Percentiles rank a stretch among this genome's conserved stretches.
Evolutionary conservation across 1,139 yeast genomes (phyloP).

Genomic region (Pichia sp.): DNA sequence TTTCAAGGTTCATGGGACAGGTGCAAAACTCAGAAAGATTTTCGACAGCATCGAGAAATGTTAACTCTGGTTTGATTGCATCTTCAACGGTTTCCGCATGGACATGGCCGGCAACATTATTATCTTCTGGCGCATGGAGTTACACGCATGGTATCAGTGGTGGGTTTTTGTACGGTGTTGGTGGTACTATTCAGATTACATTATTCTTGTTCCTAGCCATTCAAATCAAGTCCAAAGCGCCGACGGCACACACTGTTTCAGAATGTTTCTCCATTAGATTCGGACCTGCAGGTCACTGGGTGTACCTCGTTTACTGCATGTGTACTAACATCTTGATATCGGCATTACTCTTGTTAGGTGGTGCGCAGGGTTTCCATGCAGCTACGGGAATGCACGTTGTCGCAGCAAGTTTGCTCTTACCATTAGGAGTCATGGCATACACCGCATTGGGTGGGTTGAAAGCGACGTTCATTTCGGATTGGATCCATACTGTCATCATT

Average conservation of each 20-base stretch:
- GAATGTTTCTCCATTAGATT: constrained; percentile 43
- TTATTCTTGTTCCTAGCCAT: constrained; percentile 46
- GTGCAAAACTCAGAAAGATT: constrained; percentile 85
- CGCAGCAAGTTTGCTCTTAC: constrained; percentile 35
- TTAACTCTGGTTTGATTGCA: constrained; percentile 31
- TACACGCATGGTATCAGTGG: constrained; percentile 33
- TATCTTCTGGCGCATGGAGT: constrained; percentile 21
- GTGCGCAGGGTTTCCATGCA: constrained; percentile 32
- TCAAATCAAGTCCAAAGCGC: constrained; percentile 47
- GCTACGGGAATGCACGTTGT: constrained; percentile 36
- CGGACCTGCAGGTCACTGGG: constrained; percentile 31
- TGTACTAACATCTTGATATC: constrained; percentile 22
- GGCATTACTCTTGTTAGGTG: constrained; percentile 33
- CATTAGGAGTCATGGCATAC: constrained; percentile 37
- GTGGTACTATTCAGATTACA: constrained; percentile 47
- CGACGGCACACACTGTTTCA: constrained; percentile 47
- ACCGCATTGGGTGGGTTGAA: constrained; percentile 38
- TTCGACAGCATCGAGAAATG: constrained; percentile 31
- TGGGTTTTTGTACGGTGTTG: constrained; percentile 45
- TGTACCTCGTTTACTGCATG: constrained; percentile 20
- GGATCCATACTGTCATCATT: constrained; percentile 25
- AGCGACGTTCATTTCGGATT: constrained; percentile 34
- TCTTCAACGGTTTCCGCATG: constrained; percentile 34
- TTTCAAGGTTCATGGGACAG: constrained; percentile 71
- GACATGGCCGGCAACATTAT: constrained; percentile 33